Evolutionary conservation across 805 yeast species (phyloP).

Genomic region (Kuraishia ogatae): DNA sequence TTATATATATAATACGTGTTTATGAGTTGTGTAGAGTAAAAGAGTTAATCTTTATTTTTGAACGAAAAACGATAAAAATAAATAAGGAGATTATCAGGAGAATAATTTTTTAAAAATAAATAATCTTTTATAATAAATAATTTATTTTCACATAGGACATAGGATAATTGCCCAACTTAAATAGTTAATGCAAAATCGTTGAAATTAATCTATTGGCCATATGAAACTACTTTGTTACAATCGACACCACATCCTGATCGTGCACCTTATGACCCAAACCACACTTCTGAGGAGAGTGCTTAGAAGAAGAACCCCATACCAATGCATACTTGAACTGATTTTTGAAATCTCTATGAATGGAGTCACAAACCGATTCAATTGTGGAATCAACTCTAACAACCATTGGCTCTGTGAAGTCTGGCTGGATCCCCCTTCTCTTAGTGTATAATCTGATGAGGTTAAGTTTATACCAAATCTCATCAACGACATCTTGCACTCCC

Average conservation of each 20-base stretch:
- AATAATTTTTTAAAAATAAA: too few relatives aligned
- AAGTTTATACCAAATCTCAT: constrained; percentile 88
- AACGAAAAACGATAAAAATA: too few relatives aligned
- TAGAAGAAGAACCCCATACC: constrained; percentile 95
- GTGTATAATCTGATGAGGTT: constrained; percentile 77
- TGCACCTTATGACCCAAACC: constrained; percentile 76
- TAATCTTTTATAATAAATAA: too few relatives aligned
- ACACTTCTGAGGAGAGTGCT: constrained; percentile 95
- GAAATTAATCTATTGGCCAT: too few relatives aligned
- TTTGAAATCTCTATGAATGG: constrained; percentile 88
- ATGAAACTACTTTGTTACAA: constrained; percentile 61
- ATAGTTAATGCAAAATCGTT: too few relatives aligned
- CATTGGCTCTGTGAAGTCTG: constrained; percentile 83
- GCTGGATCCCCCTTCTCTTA: constrained; percentile 74
- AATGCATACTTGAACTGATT: constrained; percentile 87
- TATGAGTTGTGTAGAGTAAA: too few relatives aligned
- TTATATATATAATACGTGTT: too few relatives aligned
- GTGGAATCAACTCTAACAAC: constrained; percentile 78
- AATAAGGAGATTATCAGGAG: too few relatives aligned
- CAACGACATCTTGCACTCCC: constrained; percentile 81
- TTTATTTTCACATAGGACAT: too few relatives aligned
- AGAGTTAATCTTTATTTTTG: too few relatives aligned
- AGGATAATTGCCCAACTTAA: too few relatives aligned
- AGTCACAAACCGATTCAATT: constrained; percentile 81
- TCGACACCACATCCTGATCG: constrained; percentile 92